Conservation (phyloP, 345 rosid genomes). For the Citrus maxima region DNA sequence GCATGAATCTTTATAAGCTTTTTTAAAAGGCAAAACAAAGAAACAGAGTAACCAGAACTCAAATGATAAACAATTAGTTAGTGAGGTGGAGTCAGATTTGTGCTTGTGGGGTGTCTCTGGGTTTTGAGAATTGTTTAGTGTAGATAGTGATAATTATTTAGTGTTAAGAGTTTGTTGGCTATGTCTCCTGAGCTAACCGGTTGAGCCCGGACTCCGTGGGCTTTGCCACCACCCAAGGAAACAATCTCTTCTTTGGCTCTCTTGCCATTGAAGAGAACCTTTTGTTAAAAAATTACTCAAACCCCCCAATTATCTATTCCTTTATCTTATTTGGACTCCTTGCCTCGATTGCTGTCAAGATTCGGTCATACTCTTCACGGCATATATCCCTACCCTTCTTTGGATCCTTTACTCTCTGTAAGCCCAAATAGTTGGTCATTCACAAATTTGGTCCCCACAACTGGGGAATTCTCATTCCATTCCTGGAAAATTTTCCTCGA, state of each 20-base stretch:
- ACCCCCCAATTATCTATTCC: constrained; percentile 19
- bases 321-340: constrained; percentile 31
- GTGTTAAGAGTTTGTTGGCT: constrained; percentile 40
- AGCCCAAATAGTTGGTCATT: constrained; percentile 39
- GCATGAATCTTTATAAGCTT: constrained; percentile 25
- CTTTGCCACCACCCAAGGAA: constrained; percentile 57
- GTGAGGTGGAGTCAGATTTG: constrained; percentile 49
- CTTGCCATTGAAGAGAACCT: constrained; percentile 52
- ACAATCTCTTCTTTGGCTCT: constrained; percentile 47
- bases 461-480: constrained; percentile 40
- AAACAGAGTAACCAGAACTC: constrained; percentile 27
- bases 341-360: constrained; percentile 57
- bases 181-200: constrained; percentile 54
- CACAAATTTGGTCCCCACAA: constrained; percentile 62
- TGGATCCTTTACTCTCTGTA: constrained; percentile 50
- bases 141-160: constrained; percentile 24
- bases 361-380: constrained; percentile 36
- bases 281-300: constrained; percentile 29
- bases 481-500: constrained; percentile 32
- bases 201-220: constrained; percentile 56
- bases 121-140: constrained; percentile 44
- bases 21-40: constrained; percentile 26
- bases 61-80: constrained; percentile 27
- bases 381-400: constrained; percentile 34
- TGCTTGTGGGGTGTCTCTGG: constrained; percentile 42